These are phyloP conservation scores for Aspergillus nidulans DNA, from an alignment of 495 filamentous ascomycete genomes.

Conservation along the genomic window DNA sequence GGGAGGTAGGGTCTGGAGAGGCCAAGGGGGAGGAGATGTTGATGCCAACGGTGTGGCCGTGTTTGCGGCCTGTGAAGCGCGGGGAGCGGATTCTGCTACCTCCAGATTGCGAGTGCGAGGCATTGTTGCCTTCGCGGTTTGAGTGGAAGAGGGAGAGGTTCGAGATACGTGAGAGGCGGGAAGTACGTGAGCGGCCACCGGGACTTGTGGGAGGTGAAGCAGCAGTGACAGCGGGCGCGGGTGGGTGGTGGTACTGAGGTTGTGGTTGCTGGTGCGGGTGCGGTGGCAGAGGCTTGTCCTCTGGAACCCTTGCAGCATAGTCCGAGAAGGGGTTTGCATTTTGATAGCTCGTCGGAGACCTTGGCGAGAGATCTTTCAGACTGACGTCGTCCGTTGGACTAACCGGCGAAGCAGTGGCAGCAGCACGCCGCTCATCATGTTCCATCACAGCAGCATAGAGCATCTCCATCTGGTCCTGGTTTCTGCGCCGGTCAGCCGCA, in stretches of 20 bases:
- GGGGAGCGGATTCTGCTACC: constrained; percentile 52
- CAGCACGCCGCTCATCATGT: constrained; percentile 69
- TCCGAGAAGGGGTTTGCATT: constrained; percentile 40
- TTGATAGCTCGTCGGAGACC: constrained; percentile 19
- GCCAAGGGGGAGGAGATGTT: constrained; percentile 56
- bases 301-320: constrained; percentile 8
- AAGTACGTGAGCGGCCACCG: constrained; percentile 23
- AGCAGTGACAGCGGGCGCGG: not conserved
- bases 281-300: constrained; percentile 8
- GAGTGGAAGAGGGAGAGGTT: constrained; percentile 54
- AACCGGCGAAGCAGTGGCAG: constrained; percentile 28
- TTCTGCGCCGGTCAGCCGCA: constrained; percentile 62
- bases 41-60: constrained; percentile 12
- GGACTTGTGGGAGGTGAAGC: constrained; percentile 22
- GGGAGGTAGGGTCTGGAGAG: constrained; percentile 40
- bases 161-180: constrained; percentile 39
- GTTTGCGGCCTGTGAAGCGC: constrained; percentile 47
- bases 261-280: constrained; percentile 5
- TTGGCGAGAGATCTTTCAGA: not conserved
- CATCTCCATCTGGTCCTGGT: constrained; percentile 78
- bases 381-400: not conserved
- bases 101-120: constrained; percentile 45
- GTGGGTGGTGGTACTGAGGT: not conserved
- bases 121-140: not conserved
- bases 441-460: constrained; percentile 90